Evolutionary conservation across 192 early-diverging fungal genomes (phyloP).

Genomic region (Diversispora eburnea): DNA sequence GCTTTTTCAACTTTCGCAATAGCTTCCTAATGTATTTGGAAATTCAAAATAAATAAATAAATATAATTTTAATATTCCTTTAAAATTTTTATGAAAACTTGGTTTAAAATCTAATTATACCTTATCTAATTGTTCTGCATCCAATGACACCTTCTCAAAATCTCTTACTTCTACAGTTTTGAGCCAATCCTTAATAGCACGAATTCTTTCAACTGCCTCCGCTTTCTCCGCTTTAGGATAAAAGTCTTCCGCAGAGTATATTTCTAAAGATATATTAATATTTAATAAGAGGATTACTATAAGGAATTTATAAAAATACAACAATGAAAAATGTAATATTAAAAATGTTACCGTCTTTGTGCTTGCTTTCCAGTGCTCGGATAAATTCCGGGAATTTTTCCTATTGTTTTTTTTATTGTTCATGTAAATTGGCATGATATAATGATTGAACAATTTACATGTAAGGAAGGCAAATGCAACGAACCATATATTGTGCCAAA

Average conservation of each 20-base stretch:
- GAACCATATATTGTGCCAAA: slow-evolving; percentile 64
- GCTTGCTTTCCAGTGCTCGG: slow-evolving; percentile 43
- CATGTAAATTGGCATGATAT: background rate
- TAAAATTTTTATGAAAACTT: background rate
- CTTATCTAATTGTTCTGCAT: slow-evolving; percentile 62
- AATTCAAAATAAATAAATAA: slow-evolving; percentile 10
- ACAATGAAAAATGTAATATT: slow-evolving; percentile 25
- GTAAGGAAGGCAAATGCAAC: slow-evolving; percentile 34
- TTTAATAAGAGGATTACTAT: slow-evolving; percentile 34
- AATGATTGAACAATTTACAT: background rate
- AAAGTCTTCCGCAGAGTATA: slow-evolving; percentile 61
- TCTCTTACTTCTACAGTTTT: slow-evolving; percentile 57
- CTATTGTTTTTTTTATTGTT: background rate
- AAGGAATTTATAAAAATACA: slow-evolving; percentile 26
- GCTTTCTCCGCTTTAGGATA: slow-evolving; percentile 44
- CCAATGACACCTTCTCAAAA: slow-evolving; percentile 60
- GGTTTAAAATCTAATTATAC: slow-evolving; percentile 28
- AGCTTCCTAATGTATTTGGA: slow-evolving; percentile 41
- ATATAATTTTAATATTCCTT: background rate
- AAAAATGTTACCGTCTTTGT: slow-evolving; percentile 27
- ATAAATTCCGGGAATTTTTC: slow-evolving; percentile 51
- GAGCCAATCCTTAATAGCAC: slow-evolving; percentile 62
- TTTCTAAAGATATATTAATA: slow-evolving; percentile 36
- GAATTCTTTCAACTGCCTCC: slow-evolving; percentile 43
- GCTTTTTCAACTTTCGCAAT: slow-evolving; percentile 57